phyloP scores from a whole-genome alignment of 305 asterid genomes.

The Solanum hybrid region DNA sequence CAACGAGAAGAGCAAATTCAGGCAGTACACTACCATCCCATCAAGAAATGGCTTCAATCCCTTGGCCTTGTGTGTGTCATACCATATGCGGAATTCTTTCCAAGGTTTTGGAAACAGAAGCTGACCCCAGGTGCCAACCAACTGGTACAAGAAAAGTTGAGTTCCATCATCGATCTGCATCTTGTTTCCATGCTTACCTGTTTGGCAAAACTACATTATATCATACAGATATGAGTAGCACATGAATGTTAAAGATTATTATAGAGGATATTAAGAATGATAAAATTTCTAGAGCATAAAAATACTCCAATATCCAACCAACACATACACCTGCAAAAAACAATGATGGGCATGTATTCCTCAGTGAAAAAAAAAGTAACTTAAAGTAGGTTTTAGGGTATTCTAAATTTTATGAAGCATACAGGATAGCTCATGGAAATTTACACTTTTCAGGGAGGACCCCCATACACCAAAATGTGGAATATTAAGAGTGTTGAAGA shows the following conservation, averaged over 20 bases:
- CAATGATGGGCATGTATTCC: not conserved
- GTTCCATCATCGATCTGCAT: slow-evolving; percentile 47
- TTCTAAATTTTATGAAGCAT: not conserved
- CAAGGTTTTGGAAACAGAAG: slow-evolving; percentile 87
- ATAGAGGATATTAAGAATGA: not conserved
- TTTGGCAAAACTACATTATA: slow-evolving; percentile 10
- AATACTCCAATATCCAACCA: not conserved
- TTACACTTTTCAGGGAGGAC: not conserved
- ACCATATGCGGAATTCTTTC: slow-evolving; percentile 91
- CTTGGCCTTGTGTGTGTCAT: slow-evolving; percentile 60
- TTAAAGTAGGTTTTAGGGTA: not conserved
- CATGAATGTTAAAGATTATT: not conserved
- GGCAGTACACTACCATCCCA: slow-evolving; percentile 55
- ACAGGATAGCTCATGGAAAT: not conserved
- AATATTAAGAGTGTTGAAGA: not conserved
- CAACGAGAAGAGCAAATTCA: slow-evolving; percentile 1
- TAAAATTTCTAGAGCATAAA: not conserved
- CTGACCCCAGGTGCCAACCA: slow-evolving; percentile 97
- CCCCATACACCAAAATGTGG: not conserved
- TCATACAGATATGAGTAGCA: not conserved
- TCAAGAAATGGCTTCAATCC: slow-evolving; percentile 67
- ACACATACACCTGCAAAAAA: not conserved
- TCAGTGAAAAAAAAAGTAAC: not conserved
- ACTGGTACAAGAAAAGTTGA: slow-evolving; percentile 67
- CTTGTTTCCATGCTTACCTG: slow-evolving; percentile 88